Base-by-base conservation (phyloP, 768 basidiomycete genomes). In the Macrolepiota fuliginosa region DNA sequence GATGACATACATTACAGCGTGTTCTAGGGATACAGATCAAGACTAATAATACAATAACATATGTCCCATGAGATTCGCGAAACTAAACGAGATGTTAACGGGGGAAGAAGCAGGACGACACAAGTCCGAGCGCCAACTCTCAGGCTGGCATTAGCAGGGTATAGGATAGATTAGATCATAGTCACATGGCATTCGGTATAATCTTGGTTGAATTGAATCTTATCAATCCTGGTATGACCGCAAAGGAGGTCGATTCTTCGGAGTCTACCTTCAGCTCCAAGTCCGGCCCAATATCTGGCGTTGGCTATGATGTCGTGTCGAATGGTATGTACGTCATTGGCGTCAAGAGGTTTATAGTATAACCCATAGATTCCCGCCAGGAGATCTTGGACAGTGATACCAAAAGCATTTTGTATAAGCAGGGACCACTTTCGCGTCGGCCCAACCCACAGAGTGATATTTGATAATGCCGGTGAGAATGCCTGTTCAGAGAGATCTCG, bases 361-460 rank as follows among this genome's bases (percentile, higher is more conserved):
- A 61, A 22, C 22, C 27, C 25, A 36, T 40, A 29, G 40, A 54
- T 46, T 35, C 59, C 59, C 1, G 59, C 36, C 22, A 53, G 40
- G 19, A 61, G 24, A 24, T 61, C 59, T 46, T 61, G 59, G 2
- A 61, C 59, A 53, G 59, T 61, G n/a, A 61, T 53, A 1, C 59
- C 59, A 4, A 24, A 46, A 22, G 39, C 2, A 17, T 54, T 61
- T 37, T 61, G 52, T 32, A 61, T 37, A 2, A 6, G 32, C 11
- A n/a, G 27, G 19, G 13, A 32, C 42, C 51, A 61, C 17, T 17
- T 19, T 32, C 3, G 29, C n/a, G 51, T 52, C 1, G 51, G 59
- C 13, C 51, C 59, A 49, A 40, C 50, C 11, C 25, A 32, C 1
- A 53, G 45, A n/a, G n/a, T 25, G 10, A 53, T 53, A 7, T 35